Base-by-base conservation (phyloP, 2,329 filamentous ascomycete species). In the Nigrograna mackinnonii region DNA sequence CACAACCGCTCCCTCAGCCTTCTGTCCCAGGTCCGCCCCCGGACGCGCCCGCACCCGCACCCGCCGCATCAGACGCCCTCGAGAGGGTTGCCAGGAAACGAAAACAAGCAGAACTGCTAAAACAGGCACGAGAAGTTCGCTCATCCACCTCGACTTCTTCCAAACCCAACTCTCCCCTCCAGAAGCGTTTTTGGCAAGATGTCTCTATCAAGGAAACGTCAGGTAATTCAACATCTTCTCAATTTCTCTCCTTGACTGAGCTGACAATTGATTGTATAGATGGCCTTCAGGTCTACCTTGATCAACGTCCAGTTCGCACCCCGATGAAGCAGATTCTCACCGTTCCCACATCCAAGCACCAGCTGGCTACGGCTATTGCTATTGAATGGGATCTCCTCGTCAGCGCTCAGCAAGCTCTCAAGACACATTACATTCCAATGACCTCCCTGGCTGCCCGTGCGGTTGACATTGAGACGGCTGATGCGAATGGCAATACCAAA, bases 361-460 rank as follows among this genome's bases (percentile, higher is more conserved):
- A 90, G 59, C 85, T 97, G 28, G 92, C 92, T 18, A 79, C 85
- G 33, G 89, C 89, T 43, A 84, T 99, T 49, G 94, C 92, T 3
- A 73, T 95, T 33, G 94, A 99, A 75, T 99, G 94, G 94, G 91
- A 96, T 66, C 77, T 86, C 36, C 79, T 99, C 47, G 79, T 85
- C 18, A 88, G 87, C 12, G 84, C 87, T 3, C 86, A 91, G 63
- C 89, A 97, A 70, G 89, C 91, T 0, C 80, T 91, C 28, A 89
- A 86, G 66, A 83, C 88, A 45, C 90, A 97, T 71, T 82, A 95
- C 35, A 92, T 96, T 53, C 94, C 94, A 12, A 76, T 99, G 50
- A 97, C 91, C 3, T 91, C 89, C 35, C 80, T 96, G 13, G 77
- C 85, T 17, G 89, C 90, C 49, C 86, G 94, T 34, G 92, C 91